Evolutionary conservation across 768 basidiomycete species (phyloP), one percentile per base, ranked within the genome.

Genomic region (Boletus subcaerulescens): DNA sequence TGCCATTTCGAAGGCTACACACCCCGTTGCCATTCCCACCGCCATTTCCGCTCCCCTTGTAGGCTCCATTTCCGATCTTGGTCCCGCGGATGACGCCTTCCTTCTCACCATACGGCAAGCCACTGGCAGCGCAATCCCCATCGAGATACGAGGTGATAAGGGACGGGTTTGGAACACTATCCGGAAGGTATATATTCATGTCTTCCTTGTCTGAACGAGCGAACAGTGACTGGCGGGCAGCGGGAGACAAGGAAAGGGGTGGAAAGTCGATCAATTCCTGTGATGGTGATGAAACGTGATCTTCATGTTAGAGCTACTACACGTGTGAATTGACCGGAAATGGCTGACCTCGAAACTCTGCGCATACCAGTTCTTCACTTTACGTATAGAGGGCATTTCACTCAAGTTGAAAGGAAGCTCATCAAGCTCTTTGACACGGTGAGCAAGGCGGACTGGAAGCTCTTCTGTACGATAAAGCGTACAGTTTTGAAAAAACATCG

Each of bases 61-160:
- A 59, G 9, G 53, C 14, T 13, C 48, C 36, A 36, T 52, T 66
- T 45, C 50, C 53, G 10, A 26, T 32, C 43, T 56, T 67, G 3
- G 42, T 58, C 14, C 56, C 56, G 18, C 50, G 47, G n/a, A 41
- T n/a, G 9, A 22, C 41, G 8, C 57, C 53, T 6, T 59, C 58
- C 31, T 54, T 60, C 32, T 52, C 57, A 14, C 65, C 69, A 45
- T 60, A 63, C 3, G 36, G 18, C 39, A 46, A 17, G 22, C 48
- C 53, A 14, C 59, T 36, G 26, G 48, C 48, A 43, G 48, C 44
- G 4, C 45, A 53, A 10, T 70, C 69, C 56, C 79, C 74, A 43
- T 64, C 62, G n/a, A 63, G 59, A 44, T 64, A 63, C 12, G 62
- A 61, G 20, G 48, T 50, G 18, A 61, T 18, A 11, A 60, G 59